Evolutionary conservation across 2,329 filamentous ascomycete genomes (phyloP).

Genomic region (Alternaria longipes): DNA sequence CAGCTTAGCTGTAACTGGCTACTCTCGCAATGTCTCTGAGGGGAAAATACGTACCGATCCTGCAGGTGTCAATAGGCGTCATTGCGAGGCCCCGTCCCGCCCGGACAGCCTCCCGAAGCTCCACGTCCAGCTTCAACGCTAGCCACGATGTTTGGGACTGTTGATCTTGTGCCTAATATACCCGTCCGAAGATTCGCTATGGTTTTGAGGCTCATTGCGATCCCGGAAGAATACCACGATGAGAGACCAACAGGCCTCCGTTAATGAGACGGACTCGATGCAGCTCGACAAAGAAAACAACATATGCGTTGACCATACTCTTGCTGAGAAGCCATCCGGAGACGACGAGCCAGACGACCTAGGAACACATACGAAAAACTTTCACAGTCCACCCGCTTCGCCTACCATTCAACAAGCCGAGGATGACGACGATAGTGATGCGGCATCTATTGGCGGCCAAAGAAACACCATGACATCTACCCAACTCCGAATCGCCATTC

Average conservation of each 20-base stretch:
- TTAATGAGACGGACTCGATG: neutral
- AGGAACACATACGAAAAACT: neutral
- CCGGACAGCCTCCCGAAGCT: conserved; percentile 5
- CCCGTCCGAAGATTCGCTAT: neutral
- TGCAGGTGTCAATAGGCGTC: neutral
- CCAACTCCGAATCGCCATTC: conserved; percentile 63
- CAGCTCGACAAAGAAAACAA: neutral
- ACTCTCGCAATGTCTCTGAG: neutral
- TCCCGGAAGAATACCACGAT: neutral
- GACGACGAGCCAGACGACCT: neutral
- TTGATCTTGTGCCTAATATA: neutral
- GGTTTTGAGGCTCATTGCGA: neutral
- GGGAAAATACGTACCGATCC: conserved; percentile 2
- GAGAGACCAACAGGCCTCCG: neutral
- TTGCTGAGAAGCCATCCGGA: neutral
- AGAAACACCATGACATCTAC: conserved; percentile 64
- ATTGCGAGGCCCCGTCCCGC: conserved; percentile 1
- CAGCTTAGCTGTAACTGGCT: neutral
- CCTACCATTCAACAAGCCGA: neutral
- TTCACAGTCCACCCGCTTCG: neutral
- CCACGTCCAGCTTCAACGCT: conserved; percentile 3
- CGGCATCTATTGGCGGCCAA: conserved; percentile 50
- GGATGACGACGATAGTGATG: conserved; percentile 17
- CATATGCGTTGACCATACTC: neutral
- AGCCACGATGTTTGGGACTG: neutral